Base-by-base conservation (phyloP, 2,329 filamentous ascomycete genomes). In the Coniochaeta pulveracea region DNA sequence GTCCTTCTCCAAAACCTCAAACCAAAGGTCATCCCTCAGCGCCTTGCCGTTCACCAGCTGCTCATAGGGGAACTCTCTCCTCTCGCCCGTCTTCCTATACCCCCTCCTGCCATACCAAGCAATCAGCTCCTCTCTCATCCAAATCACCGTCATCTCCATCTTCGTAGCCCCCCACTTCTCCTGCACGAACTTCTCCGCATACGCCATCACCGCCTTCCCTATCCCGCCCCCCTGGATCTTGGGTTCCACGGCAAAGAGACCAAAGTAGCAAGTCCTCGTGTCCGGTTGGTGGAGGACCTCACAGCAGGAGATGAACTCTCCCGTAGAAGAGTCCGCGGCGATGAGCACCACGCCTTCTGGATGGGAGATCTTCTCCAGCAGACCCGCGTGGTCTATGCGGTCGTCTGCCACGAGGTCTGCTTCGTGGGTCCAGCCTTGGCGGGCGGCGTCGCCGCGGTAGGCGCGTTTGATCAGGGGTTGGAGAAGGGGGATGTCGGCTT, bases 211-310 rank as follows among this genome's bases (percentile, higher is more conserved):
- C 34, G 44, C 46, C 33, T 53, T 44, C 0, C 65, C 65, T 27
- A 69, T 43, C 0, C 65, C 64, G 10, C 58, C 57, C 4, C 54
- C 56, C 46, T 68, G 64, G 18, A 49, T 40, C 4, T 35, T 35
- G 3, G 60, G 59, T 23, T 61, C 55, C 1, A 69, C 64, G 25
- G 64, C 64, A 14, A 69, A 64, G 22, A 68, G 52, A 33, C 62
- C 63, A 33, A 69, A 64, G 46, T 65, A 62, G 12, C 53, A 56
- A 22, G 51, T 38, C 10, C 36, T 21, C 34, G 21, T 21, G 18
- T 40, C 39, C 17, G 40, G 37, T 12, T 44, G 48, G 19, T 44
- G 46, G 17, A 52, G 38, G 4, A 68, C 37, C 36, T 66, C 63
- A 44, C 61, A 66, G 52, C 63, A 67, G n/a, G 54, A 55, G 3